Evolutionary conservation across 495 filamentous ascomycete species (phyloP), one percentile per base, ranked within the genome.

Genomic region (Penicillium angulare): DNA sequence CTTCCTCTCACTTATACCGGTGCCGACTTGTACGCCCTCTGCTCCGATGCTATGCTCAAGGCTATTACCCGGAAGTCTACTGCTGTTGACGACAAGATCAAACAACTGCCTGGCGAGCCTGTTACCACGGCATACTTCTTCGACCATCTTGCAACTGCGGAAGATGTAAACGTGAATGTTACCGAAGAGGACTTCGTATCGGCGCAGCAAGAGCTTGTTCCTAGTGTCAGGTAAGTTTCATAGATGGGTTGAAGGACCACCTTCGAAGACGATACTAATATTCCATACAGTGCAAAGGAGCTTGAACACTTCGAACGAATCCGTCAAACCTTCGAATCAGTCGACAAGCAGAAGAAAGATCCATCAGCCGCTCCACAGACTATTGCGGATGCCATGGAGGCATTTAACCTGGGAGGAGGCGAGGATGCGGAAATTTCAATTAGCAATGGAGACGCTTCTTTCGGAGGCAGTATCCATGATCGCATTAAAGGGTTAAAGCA

Each of bases 11-110:
- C 93, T 4, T 98, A 96, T 67, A 97, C 93, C 0, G 93, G 93
- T 58, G 93, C 93, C 35, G 93, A 98, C 68, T 81, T 98, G 56
- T 98, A 98, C 65, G 93, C 93, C 1, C 78, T 98, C 33, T 96
- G 92, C 72, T 96, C 90, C 12, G 93, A 98, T 69, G 89, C 93
- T 29, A 97, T 98, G 95, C 85, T 98, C 43, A 98, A 97, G 67
- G 93, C 95, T 5, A 91, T 97, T 49, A 97, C 92, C 0, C 83
- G 93, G 4, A 90, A 95, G 64, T 90, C 95, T 0, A 78, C 81
- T 2, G 76, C 83, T 1, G 91, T 96, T 12, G 93, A 98, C 61
- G 73, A 82, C 27, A 96, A 96, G 72, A 87, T 98, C 60, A 77
- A 79, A 23, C 72, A 66, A 12, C 55, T 79, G 2, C 75, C 80